These are phyloP conservation scores for Metschnikowia kofuensis DNA, from an alignment of 805 yeast genomes.

Conservation along the genomic window DNA sequence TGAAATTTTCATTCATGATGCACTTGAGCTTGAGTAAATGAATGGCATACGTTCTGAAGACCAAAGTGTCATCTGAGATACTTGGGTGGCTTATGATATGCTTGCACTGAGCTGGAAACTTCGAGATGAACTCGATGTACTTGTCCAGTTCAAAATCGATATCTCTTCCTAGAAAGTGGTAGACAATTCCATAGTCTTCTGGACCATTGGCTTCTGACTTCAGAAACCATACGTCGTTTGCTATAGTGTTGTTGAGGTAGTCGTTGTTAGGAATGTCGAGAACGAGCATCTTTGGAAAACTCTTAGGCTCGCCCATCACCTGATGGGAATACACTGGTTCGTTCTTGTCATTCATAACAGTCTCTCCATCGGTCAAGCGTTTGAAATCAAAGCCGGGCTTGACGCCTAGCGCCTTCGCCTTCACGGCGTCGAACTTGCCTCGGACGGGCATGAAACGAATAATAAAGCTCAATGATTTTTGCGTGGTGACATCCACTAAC, in stretches of 20 bases:
- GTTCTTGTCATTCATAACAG: constrained; percentile 60
- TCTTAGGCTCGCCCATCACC: constrained; percentile 63
- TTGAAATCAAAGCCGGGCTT: constrained; percentile 62
- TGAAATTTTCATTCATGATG: constrained; percentile 44
- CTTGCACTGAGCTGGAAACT: constrained; percentile 48
- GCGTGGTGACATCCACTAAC: constrained; percentile 27
- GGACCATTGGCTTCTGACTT: constrained; percentile 25
- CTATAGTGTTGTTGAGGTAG: constrained; percentile 37
- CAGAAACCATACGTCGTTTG: constrained; percentile 30
- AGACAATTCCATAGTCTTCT: constrained; percentile 52
- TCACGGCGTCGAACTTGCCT: constrained; percentile 69
- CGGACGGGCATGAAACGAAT: constrained; percentile 63
- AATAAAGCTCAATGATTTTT: constrained; percentile 62
- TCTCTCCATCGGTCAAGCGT: constrained; percentile 55
- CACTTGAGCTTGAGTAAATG: constrained; percentile 56
- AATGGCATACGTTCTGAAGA: constrained; percentile 54
- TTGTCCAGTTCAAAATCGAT: constrained; percentile 43
- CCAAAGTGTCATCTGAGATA: constrained; percentile 58
- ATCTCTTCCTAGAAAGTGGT: constrained; percentile 71
- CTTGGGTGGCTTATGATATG: constrained; percentile 76
- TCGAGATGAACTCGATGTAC: constrained; percentile 49
- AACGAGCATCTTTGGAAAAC: constrained; percentile 59
- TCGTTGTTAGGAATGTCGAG: constrained; percentile 65
- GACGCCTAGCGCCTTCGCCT: constrained; percentile 68
- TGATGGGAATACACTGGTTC: constrained; percentile 59